phyloP scores from a whole-genome alignment of 2,329 filamentous ascomycete genomes.

The Cercospora sp. region DNA sequence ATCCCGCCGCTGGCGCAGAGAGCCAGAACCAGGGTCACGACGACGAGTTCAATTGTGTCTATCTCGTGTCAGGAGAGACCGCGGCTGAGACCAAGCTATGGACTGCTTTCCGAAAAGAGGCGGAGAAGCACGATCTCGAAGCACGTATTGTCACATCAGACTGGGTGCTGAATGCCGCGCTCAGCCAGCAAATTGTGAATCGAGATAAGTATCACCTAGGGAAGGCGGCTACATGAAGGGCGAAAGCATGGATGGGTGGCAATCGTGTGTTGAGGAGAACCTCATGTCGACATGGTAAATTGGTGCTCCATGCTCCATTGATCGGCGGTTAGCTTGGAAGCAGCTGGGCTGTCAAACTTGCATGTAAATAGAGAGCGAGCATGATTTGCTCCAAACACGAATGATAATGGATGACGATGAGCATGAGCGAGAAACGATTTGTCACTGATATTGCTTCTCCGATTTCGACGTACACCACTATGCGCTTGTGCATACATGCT shows the following conservation, averaged over 20 bases:
- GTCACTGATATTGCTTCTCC: neutral
- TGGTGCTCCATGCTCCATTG: neutral
- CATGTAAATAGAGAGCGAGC: neutral
- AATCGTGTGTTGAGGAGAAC: neutral
- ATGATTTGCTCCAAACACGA: neutral
- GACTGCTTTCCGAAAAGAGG: constrained; percentile 78
- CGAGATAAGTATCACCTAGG: constrained; percentile 37
- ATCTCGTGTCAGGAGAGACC: constrained; percentile 72
- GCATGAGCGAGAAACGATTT: neutral
- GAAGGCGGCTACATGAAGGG: constrained; percentile 21
- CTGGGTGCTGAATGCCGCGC: constrained; percentile 86
- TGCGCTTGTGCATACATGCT: too few relatives aligned
- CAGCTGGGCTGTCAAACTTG: neutral
- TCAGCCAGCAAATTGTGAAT: constrained; percentile 72
- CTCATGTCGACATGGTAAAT: neutral
- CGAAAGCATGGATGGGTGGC: constrained; percentile 2
- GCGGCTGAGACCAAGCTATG: constrained; percentile 72
- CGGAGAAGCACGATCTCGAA: constrained; percentile 72
- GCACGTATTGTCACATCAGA: constrained; percentile 80
- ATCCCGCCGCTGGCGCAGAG: constrained; percentile 60
- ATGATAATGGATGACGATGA: neutral
- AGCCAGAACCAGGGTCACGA: constrained; percentile 58
- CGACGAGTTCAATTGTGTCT: constrained; percentile 59
- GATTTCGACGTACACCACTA: too few relatives aligned
- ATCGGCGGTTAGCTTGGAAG: neutral